Conservation (phyloP, 2,329 filamentous ascomycete species). For the Clonostachys solani region DNA sequence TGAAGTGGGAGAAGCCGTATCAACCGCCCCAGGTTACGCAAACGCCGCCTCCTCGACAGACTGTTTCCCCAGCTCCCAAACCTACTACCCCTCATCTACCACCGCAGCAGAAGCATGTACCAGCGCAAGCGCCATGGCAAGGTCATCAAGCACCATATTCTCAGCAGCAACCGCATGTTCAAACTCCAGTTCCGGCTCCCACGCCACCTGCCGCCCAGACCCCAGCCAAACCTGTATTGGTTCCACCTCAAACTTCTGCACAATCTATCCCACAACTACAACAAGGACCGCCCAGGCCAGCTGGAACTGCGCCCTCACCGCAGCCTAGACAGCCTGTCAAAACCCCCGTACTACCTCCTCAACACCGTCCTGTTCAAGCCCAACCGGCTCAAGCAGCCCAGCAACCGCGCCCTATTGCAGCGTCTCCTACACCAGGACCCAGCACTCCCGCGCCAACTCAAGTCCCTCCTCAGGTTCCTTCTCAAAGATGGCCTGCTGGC, state of each 20-base stretch:
- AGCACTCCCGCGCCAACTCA: too few relatives aligned
- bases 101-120: slow-evolving; percentile 14
- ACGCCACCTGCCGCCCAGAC: slow-evolving; percentile 7
- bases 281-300: slow-evolving; percentile 19
- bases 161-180: background rate
- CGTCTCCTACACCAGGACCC: slow-evolving; percentile 17
- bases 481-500: slow-evolving; percentile 25
- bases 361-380: slow-evolving; percentile 22
- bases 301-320: slow-evolving; percentile 12
- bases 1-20: slow-evolving; percentile 38
- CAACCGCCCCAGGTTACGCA: slow-evolving; percentile 22
- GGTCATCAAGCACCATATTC: background rate
- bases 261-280: slow-evolving; percentile 28
- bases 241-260: slow-evolving; percentile 25
- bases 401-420: slow-evolving; percentile 21
- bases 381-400: slow-evolving; percentile 16
- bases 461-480: slow-evolving; percentile 11
- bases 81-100: slow-evolving; percentile 11
- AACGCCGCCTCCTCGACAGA: slow-evolving; percentile 14
- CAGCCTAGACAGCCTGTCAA: slow-evolving; percentile 17
- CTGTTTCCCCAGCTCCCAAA: slow-evolving; percentile 11
- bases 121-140: slow-evolving; percentile 6
- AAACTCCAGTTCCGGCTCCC: background rate
- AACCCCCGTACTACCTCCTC: slow-evolving; percentile 22
- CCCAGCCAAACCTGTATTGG: slow-evolving; percentile 20